A percentile compares a stretch with the other conserved stretches of the same genome.
phyloP scores from a whole-genome alignment of 2,329 filamentous ascomycete species.

The Tolypocladium album region DNA sequence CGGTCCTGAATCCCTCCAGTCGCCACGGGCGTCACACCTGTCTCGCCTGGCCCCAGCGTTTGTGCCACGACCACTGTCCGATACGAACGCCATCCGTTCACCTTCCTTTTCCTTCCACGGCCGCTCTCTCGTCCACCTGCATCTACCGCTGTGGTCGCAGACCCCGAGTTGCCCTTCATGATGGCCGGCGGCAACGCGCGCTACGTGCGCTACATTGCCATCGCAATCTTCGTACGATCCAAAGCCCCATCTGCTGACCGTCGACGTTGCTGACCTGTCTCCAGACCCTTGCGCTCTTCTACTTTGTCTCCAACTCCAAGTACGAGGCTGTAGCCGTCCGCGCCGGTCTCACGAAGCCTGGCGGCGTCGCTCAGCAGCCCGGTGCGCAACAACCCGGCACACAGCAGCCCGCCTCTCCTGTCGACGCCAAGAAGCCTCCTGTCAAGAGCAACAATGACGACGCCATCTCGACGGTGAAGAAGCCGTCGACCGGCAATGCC shows the following conservation, averaged over 20 bases:
- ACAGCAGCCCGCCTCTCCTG: not conserved
- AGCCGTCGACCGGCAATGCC: conserved; percentile 12
- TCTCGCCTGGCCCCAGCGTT: not conserved
- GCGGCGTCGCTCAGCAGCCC: not conserved
- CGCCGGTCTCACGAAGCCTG: not conserved
- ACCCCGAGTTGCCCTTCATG: conserved; percentile 12
- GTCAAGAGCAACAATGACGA: conserved; percentile 12
- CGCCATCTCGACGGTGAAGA: conserved; percentile 12
- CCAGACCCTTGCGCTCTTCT: conserved; percentile 60
- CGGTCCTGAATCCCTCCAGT: not conserved
- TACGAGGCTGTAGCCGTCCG: conserved; percentile 28
- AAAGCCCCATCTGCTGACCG: not conserved
- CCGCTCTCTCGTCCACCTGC: not conserved
- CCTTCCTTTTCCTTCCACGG: too few species aligned
- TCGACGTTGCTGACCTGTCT: conserved; percentile 15
- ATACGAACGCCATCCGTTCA: not conserved
- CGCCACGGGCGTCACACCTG: not conserved
- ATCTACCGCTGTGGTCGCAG: not conserved
- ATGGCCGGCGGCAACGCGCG: conserved; percentile 62
- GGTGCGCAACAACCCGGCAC: not conserved
- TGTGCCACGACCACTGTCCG: not conserved
- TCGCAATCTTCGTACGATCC: conserved; percentile 68
- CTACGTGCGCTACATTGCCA: conserved; percentile 67
- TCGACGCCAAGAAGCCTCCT: conserved; percentile 2
- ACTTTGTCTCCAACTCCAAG: conserved; percentile 60